These are phyloP conservation scores for Glycine tomentella DNA, from an alignment of 306 rosid genomes.

Conservation along the genomic window DNA sequence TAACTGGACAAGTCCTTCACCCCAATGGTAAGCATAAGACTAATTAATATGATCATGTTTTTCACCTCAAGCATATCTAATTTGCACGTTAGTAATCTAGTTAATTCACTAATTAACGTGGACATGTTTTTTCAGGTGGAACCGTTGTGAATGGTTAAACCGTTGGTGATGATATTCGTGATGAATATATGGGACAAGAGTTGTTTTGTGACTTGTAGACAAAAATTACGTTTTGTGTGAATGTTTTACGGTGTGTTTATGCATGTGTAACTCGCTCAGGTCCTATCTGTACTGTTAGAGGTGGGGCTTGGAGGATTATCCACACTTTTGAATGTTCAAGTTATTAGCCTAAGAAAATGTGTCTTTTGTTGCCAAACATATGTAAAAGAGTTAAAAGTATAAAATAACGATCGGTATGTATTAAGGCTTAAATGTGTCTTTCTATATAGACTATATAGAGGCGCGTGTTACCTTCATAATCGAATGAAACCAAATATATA, in stretches of 20 bases:
- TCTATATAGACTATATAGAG: not conserved
- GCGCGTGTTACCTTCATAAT: not conserved
- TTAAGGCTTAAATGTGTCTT: not conserved
- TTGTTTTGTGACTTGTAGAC: no score
- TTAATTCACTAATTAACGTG: not conserved
- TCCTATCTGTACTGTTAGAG: not conserved
- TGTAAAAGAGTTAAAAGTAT: not conserved
- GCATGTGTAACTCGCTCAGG: not conserved
- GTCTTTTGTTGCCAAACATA: not conserved
- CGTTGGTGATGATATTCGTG: not conserved
- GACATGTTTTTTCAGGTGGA: constrained; percentile 62
- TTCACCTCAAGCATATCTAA: not conserved
- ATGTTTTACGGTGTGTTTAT: not conserved
- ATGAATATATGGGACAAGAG: not conserved
- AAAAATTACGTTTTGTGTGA: not conserved
- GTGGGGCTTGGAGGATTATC: constrained; percentile 1
- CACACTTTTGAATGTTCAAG: constrained; percentile 25
- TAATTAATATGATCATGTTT: not conserved
- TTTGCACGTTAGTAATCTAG: not conserved
- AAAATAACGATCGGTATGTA: not conserved
- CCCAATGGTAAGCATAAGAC: constrained; percentile 64
- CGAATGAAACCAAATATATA: not conserved
- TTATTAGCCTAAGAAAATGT: not conserved
- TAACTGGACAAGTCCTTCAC: constrained; percentile 84
- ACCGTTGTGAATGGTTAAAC: constrained; percentile 66